Conservation (phyloP, 129 eudicot species). For the Cynara cardunculus region DNA sequence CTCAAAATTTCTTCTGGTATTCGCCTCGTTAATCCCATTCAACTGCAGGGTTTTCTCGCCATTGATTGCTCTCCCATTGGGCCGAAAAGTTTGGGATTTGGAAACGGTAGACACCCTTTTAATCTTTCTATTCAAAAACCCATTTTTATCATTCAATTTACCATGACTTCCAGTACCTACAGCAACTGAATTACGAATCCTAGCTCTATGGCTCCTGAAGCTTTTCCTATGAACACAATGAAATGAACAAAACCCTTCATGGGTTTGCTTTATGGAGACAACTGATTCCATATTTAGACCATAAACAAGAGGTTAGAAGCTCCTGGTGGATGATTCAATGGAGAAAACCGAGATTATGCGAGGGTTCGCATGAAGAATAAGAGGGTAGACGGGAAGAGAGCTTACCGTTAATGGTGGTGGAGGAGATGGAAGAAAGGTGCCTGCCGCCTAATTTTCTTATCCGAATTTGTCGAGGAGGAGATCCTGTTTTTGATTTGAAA, state of each 20-base stretch:
- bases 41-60: conserved; percentile 29
- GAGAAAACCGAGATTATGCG: background rate
- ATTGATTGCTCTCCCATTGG: conserved; percentile 40
- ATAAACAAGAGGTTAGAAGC: conserved; percentile 1
- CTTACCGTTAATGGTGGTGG: conserved; percentile 6
- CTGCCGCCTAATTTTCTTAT: conserved; percentile 33
- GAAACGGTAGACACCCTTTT: conserved; percentile 41
- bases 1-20: conserved; percentile 40
- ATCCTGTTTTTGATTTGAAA: background rate
- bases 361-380: too few relatives aligned
- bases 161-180: conserved; percentile 15
- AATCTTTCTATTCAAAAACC: conserved; percentile 34
- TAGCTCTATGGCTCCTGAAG: conserved; percentile 12
- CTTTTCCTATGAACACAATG: conserved; percentile 19
- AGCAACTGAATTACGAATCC: conserved; percentile 26
- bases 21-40: conserved; percentile 27
- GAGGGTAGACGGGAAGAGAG: conserved; percentile 5
- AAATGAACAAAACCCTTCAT: conserved; percentile 46
- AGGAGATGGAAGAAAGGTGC: conserved; percentile 1
- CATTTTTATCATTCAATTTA: conserved; percentile 25
- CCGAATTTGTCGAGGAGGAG: conserved; percentile 15
- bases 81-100: conserved; percentile 26
- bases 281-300: conserved; percentile 49
- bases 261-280: conserved; percentile 56
- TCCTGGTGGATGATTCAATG: background rate